Conservation (phyloP, 805 yeast species). For the Kodamaea jinghongensis region DNA sequence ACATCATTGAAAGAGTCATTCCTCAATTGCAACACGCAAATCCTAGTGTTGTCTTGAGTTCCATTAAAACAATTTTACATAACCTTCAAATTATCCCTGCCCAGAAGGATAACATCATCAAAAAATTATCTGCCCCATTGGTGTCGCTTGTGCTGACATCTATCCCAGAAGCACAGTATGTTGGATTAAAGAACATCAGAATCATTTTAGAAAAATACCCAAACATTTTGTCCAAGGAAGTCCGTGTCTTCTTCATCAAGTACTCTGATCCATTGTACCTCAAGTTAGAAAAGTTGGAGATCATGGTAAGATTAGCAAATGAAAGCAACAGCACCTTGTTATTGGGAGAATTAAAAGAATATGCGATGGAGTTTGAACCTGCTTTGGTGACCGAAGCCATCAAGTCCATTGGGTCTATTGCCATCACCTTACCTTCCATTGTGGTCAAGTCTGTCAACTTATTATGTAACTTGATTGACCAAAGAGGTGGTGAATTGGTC, state of each 20-base stretch:
- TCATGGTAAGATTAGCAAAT: conserved; percentile 65
- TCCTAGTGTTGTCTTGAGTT: conserved; percentile 87
- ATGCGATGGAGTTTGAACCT: conserved; percentile 81
- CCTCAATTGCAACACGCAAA: conserved; percentile 97
- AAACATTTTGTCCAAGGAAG: conserved; percentile 66
- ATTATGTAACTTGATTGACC: conserved; percentile 55
- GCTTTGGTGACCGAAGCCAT: conserved; percentile 69
- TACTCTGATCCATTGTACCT: conserved; percentile 79
- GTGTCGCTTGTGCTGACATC: conserved; percentile 85
- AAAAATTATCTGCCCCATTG: conserved; percentile 78
- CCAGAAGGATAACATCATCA: conserved; percentile 46
- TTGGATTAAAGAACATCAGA: conserved; percentile 86
- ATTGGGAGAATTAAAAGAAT: conserved; percentile 71
- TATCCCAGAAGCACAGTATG: conserved; percentile 88
- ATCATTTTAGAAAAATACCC: conserved; percentile 90
- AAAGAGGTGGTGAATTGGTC: conserved; percentile 59
- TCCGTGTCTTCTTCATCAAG: conserved; percentile 87
- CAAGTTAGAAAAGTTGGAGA: conserved; percentile 74
- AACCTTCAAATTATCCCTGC: conserved; percentile 56
- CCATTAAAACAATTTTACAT: conserved; percentile 75
- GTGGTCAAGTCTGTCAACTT: conserved; percentile 59
- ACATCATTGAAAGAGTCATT: conserved; percentile 81
- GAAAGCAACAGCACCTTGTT: conserved; percentile 57
- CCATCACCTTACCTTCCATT: conserved; percentile 56
- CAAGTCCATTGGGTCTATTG: conserved; percentile 67